Base-by-base conservation (phyloP, 345 rosid genomes). In the Populus deltoides region DNA sequence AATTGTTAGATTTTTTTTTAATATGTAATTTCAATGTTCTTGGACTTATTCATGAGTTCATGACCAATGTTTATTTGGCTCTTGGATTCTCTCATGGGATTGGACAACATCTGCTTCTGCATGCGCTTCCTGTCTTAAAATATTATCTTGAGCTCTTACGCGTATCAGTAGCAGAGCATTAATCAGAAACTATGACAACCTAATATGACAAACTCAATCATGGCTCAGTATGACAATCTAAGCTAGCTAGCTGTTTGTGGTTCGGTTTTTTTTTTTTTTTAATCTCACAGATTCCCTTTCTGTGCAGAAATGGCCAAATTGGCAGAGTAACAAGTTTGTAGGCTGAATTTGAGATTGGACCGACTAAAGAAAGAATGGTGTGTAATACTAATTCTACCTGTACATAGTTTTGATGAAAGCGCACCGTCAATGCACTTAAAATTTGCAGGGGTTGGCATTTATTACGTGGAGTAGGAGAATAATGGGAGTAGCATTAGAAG, bases 121-220 rank as follows among this genome's bases (percentile, higher is more conserved):
- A 2, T 10, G 45, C 62, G 12, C 62, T 22, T 55, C 5, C 13
- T 22, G 39, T 55, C 49, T 47, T 47, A 18, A 70, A 3, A 4
- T 33, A 33, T 33, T 8, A 66, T 29, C 39, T 66, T 66, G 39
- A 11, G 24, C 24, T 3, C 17, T 16, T 33, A 6, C 12, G 69
- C 59, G 49, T 51, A 29, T 16, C 41, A 71, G 41, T 10, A 71
- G 24, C n/a, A 8, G 31, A 5, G 17, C 35, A 59, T 73, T 73
- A 7, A 15, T 41, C 15, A 49, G 20, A 47, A 75, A 51, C 45
- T 5, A 25, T 76, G 73, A 53, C 67, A 76, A 53, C 73, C 24
- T 36, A 53, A 68, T 55, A 36, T 67, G 57, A 76, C 38, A 27
- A 75, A 6, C 53, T 76, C 74, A 69, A 57, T 68, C 67, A 68